phyloP scores from a whole-genome alignment of 1,139 yeast species.

The Torulaspora globosa region DNA sequence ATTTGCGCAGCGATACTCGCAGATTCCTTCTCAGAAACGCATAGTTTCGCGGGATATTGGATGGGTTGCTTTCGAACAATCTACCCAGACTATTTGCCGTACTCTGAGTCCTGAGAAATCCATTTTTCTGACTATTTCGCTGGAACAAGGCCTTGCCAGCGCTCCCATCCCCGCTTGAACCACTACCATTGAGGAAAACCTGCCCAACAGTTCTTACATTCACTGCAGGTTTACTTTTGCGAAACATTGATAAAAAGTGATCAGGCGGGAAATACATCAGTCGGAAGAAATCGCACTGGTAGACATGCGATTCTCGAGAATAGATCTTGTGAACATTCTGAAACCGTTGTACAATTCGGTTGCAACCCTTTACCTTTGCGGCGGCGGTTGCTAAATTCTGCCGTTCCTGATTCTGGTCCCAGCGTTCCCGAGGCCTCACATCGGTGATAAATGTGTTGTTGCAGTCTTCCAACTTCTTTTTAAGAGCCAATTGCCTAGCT shows the following conservation, averaged over 20 bases:
- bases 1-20: slow-evolving; percentile 42
- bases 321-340: slow-evolving; percentile 19
- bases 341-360: slow-evolving; percentile 12
- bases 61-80: slow-evolving; percentile 19
- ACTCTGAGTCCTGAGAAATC: slow-evolving; percentile 5
- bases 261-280: slow-evolving; percentile 44
- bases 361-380: slow-evolving; percentile 10
- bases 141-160: slow-evolving; percentile 12
- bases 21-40: slow-evolving; percentile 41
- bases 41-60: slow-evolving; percentile 41
- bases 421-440: background rate
- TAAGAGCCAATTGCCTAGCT: background rate
- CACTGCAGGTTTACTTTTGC: slow-evolving; percentile 52
- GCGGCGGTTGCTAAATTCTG: slow-evolving; percentile 4
- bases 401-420: background rate
- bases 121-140: slow-evolving; percentile 7
- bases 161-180: slow-evolving; percentile 6
- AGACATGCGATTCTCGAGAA: slow-evolving; percentile 24
- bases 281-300: slow-evolving; percentile 36
- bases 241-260: slow-evolving; percentile 43
- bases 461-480: slow-evolving; percentile 1
- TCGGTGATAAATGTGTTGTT: slow-evolving; percentile 6
- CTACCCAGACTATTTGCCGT: slow-evolving; percentile 1
- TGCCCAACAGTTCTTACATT: slow-evolving; percentile 30
- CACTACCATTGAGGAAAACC: slow-evolving; percentile 29